Conservation (phyloP, 2,329 filamentous ascomycete species). For the Periconia macrospinosa region DNA sequence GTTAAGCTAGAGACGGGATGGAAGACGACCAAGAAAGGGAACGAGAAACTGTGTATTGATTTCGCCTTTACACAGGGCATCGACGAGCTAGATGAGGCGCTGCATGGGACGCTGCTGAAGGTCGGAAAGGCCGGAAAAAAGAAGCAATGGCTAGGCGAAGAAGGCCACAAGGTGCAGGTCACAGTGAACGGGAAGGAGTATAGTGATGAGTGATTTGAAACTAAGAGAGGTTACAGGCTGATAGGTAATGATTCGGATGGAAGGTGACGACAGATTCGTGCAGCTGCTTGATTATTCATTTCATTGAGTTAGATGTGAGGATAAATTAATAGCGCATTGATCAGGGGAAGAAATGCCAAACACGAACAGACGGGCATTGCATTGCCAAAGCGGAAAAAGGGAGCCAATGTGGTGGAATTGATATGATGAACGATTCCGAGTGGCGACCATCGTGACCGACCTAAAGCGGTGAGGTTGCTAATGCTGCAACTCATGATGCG, state of each 20-base stretch:
- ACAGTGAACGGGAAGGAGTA: conserved; percentile 30
- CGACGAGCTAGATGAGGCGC: conserved; percentile 36
- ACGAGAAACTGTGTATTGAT: conserved; percentile 32
- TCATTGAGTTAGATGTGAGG: background rate
- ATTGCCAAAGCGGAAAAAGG: conserved; percentile 7
- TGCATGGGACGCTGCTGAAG: conserved; percentile 31
- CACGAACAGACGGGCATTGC: conserved; percentile 10
- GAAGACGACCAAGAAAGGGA: conserved; percentile 28
- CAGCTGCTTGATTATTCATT: background rate
- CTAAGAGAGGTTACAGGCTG: background rate
- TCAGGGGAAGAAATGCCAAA: conserved; percentile 13
- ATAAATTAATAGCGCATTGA: too few relatives aligned
- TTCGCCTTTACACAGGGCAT: conserved; percentile 26
- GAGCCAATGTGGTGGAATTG: conserved; percentile 7
- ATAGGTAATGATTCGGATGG: background rate
- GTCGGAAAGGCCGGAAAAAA: conserved; percentile 44
- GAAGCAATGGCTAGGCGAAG: conserved; percentile 40
- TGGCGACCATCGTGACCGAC: conserved; percentile 24
- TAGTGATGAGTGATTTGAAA: conserved; percentile 7
- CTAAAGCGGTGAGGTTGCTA: conserved; percentile 25
- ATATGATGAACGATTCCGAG: background rate
- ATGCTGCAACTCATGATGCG: background rate
- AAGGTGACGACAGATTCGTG: background rate
- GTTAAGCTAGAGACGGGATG: conserved; percentile 28
- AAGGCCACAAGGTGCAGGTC: conserved; percentile 32